Conservation (phyloP, 2,329 filamentous ascomycete genomes). For the Metarhizium rileyi region DNA sequence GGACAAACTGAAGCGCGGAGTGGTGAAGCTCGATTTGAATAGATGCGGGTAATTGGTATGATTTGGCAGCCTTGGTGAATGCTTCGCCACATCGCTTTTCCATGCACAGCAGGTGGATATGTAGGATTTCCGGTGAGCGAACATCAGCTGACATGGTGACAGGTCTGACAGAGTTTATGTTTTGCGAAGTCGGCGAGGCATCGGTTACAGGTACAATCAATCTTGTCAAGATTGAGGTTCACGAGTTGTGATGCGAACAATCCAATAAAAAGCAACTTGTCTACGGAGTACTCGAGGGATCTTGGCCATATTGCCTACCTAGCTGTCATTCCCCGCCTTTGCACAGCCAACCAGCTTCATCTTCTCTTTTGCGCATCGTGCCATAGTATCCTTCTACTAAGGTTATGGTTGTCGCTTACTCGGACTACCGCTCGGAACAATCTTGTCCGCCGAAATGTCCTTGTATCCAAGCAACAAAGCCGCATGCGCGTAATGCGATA, state of each 20-base stretch:
- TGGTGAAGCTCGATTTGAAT: conserved; percentile 27
- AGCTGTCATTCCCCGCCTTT: not conserved
- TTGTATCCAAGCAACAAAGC: too few relatives aligned
- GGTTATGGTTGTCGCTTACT: too few relatives aligned
- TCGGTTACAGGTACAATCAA: too few relatives aligned
- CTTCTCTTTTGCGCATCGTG: too few relatives aligned
- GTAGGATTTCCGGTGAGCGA: conserved; percentile 1
- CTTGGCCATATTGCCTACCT: too few relatives aligned
- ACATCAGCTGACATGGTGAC: not conserved
- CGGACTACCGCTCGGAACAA: not conserved
- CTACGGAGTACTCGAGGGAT: too few relatives aligned
- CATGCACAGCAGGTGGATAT: conserved; percentile 12
- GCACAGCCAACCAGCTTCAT: not conserved
- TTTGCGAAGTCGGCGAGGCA: too few relatives aligned
- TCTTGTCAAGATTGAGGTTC: too few relatives aligned
- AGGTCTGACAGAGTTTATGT: not conserved
- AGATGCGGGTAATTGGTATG: conserved; percentile 20
- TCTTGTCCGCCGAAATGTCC: not conserved
- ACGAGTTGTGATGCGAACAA: too few relatives aligned
- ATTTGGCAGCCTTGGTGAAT: conserved; percentile 26
- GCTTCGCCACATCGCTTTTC: conserved; percentile 21
- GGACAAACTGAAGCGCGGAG: conserved; percentile 27
- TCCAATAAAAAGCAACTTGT: too few relatives aligned
- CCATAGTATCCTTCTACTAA: too few relatives aligned
- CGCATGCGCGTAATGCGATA: too few relatives aligned